A percentile compares a stretch with the other conserved stretches of the same genome.
phyloP scores from a whole-genome alignment of 2,329 filamentous ascomycete genomes.

The Colletotrichum tropicicola region DNA sequence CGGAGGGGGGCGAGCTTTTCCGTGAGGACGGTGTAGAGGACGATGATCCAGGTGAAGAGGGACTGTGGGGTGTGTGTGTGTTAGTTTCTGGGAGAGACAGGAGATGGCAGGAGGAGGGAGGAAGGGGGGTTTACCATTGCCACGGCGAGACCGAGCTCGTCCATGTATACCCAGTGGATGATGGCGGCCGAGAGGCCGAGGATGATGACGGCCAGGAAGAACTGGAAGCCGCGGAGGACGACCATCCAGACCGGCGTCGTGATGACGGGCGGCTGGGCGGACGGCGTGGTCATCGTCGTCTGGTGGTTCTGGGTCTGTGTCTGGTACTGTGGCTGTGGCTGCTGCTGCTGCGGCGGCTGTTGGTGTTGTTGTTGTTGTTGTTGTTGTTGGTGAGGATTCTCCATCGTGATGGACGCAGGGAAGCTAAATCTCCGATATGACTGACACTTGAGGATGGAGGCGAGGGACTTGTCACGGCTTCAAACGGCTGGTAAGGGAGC shows the following conservation, averaged over 20 bases:
- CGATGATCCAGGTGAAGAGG: slow-evolving; percentile 55
- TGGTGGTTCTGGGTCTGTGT: neutral
- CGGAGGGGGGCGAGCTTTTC: slow-evolving; percentile 48
- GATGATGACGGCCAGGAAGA: slow-evolving; percentile 51
- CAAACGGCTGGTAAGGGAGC: too few relatives aligned
- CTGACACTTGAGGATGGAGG: too few relatives aligned
- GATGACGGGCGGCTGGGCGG: slow-evolving; percentile 40
- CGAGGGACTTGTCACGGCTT: too few relatives aligned
- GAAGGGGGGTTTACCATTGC: slow-evolving; percentile 45
- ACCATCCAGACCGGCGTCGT: slow-evolving; percentile 54
- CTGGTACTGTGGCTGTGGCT: neutral
- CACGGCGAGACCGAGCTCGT: slow-evolving; percentile 50
- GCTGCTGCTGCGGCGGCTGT: neutral
- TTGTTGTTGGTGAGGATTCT: slow-evolving; percentile 4
- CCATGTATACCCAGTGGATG: slow-evolving; percentile 50
- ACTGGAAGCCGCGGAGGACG: slow-evolving; percentile 48
- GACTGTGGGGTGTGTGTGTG: slow-evolving; percentile 40
- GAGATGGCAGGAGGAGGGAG: neutral
- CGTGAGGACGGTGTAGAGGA: slow-evolving; percentile 50
- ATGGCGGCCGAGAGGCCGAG: slow-evolving; percentile 52
- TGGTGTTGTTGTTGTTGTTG: slow-evolving; percentile 1
- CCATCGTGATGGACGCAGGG: neutral
- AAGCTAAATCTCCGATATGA: neutral
- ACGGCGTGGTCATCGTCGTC: neutral
- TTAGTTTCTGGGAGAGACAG: neutral